Conservation (phyloP, 345 rosid genomes). For the Salix dunnii region DNA sequence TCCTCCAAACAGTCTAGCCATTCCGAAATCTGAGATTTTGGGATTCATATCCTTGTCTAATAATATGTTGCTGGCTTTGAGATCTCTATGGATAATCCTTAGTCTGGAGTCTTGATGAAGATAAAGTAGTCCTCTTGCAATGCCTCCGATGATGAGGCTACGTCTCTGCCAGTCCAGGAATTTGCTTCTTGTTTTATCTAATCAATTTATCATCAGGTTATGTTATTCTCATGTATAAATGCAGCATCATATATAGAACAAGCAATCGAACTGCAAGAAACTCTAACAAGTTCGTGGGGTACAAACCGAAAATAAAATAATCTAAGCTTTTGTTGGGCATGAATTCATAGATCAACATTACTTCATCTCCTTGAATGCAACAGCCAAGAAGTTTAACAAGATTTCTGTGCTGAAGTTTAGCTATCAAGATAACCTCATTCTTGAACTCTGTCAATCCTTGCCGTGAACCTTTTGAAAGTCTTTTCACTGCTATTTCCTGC, state of each 20-base stretch:
- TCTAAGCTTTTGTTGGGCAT: conserved; percentile 36
- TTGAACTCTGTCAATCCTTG: conserved; percentile 46
- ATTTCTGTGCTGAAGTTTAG: conserved; percentile 50
- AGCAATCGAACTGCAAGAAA: neutral
- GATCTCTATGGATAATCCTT: conserved; percentile 20
- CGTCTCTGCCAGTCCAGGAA: conserved; percentile 36
- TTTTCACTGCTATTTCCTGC: conserved; percentile 49
- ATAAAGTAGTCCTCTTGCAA: conserved; percentile 41
- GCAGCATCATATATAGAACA: neutral
- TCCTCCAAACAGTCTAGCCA: neutral
- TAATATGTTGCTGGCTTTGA: conserved; percentile 18
- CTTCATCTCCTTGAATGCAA: conserved; percentile 25
- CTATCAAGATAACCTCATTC: conserved; percentile 40
- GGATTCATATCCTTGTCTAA: conserved; percentile 7
- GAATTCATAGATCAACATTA: conserved; percentile 30
- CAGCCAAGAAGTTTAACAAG: conserved; percentile 42
- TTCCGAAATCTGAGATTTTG: conserved; percentile 6
- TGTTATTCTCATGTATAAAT: neutral
- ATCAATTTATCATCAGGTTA: neutral
- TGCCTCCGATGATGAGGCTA: conserved; percentile 30
- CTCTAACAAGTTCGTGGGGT: neutral
- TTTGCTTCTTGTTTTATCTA: conserved; percentile 26
- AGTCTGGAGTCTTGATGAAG: conserved; percentile 36
- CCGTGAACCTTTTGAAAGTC: conserved; percentile 38
- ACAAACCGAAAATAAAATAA: conserved; percentile 31